phyloP scores from a whole-genome alignment of 2,329 filamentous ascomycete species.

The Talaromyces pinophilus region DNA sequence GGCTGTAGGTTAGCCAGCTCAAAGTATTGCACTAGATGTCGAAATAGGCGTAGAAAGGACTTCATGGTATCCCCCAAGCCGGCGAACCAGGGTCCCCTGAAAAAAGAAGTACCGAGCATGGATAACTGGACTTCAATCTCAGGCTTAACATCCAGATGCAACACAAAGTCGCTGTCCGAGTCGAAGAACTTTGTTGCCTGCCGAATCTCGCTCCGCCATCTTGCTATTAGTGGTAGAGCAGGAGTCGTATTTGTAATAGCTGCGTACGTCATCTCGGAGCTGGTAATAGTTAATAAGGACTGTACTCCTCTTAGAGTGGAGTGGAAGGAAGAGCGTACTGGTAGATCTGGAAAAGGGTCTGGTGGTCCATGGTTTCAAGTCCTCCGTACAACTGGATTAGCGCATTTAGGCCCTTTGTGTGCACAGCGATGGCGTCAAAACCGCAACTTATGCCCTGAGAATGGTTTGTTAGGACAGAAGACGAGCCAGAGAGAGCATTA shows the following conservation, averaged over 20 bases:
- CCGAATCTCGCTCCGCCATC: not conserved
- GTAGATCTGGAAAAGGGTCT: not conserved
- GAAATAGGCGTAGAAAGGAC: not conserved
- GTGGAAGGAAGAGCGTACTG: not conserved
- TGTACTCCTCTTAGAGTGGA: not conserved
- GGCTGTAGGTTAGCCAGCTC: not conserved
- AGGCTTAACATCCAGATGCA: not conserved
- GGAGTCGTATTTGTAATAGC: not conserved
- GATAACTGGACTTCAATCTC: not conserved
- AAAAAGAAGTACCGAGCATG: conserved; percentile 1
- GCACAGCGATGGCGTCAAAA: not conserved
- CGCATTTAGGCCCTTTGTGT: not conserved
- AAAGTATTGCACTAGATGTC: not conserved
- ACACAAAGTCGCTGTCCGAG: not conserved
- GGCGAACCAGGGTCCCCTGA: not conserved
- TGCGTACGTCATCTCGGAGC: not conserved
- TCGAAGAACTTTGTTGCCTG: not conserved
- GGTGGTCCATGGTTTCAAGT: not conserved
- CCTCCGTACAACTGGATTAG: not conserved
- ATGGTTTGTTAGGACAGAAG: not conserved
- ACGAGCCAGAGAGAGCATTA: not conserved
- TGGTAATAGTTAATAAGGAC: not conserved
- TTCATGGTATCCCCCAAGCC: not conserved
- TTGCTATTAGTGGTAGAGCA: not conserved
- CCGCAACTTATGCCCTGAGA: not conserved